These are phyloP conservation scores for Paulownia fortunei DNA, from an alignment of 257 asterid species.

Conservation along the genomic window DNA sequence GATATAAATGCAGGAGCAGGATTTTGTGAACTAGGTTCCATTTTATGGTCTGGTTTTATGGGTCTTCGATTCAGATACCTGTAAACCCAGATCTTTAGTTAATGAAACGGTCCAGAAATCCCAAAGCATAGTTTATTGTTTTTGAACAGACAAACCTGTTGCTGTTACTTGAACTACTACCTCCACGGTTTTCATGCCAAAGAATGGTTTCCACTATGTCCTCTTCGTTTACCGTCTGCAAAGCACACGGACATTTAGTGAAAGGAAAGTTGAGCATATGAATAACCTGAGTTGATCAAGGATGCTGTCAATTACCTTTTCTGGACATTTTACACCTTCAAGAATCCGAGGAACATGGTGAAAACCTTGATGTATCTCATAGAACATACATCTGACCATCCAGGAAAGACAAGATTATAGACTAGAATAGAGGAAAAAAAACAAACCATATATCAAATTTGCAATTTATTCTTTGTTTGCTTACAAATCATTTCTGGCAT, in stretches of 20 bases:
- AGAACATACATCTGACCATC: constrained; percentile 37
- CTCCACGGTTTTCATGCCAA: constrained; percentile 38
- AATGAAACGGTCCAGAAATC: not conserved
- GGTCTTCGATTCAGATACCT: constrained; percentile 26
- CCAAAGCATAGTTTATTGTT: not conserved
- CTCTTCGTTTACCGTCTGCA: constrained; percentile 26
- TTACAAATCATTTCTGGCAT: constrained; percentile 31
- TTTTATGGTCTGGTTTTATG: not conserved
- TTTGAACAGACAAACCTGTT: constrained; percentile 11
- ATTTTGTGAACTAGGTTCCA: not conserved
- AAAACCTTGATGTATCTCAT: constrained; percentile 20
- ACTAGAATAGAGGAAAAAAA: not conserved
- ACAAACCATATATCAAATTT: not conserved
- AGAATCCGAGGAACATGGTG: constrained; percentile 37
- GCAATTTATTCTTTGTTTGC: constrained; percentile 14
- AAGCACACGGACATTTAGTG: not conserved
- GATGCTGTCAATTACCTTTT: constrained; percentile 31
- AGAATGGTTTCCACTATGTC: constrained; percentile 33
- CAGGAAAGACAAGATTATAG: not conserved
- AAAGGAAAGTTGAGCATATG: not conserved
- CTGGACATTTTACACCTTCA: constrained; percentile 36
- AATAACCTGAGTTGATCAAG: no score
- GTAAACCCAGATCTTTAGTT: not conserved
- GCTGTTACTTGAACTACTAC: not conserved
- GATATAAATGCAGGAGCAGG: not conserved